Conservation (phyloP, 2,329 filamentous ascomycete species). For the Curvularia sp. region DNA sequence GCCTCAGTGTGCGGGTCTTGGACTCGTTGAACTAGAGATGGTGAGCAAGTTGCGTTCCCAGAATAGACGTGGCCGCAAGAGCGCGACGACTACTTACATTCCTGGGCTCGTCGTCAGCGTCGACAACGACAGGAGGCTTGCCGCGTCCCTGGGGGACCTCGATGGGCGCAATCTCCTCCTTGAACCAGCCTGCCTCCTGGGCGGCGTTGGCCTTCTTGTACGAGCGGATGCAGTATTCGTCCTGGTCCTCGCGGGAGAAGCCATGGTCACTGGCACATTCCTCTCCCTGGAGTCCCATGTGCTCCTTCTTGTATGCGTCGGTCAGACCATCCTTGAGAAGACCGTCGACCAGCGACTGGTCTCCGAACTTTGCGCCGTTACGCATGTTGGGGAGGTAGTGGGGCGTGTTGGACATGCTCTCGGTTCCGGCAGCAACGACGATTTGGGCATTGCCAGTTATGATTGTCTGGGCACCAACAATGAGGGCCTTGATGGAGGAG, state of each 20-base stretch:
- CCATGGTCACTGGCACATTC: slow-evolving; percentile 86
- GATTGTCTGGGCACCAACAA: slow-evolving; percentile 95
- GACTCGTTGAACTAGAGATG: slow-evolving; percentile 58
- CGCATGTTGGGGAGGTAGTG: slow-evolving; percentile 93
- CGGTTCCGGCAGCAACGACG: slow-evolving; percentile 90
- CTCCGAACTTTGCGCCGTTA: slow-evolving; percentile 89
- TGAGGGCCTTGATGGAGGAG: slow-evolving; percentile 91
- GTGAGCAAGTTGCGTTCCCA: slow-evolving; percentile 25
- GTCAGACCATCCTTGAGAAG: slow-evolving; percentile 94
- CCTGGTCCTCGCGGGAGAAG: slow-evolving; percentile 84
- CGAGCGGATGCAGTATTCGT: slow-evolving; percentile 92
- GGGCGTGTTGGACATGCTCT: slow-evolving; percentile 98
- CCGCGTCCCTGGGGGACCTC: slow-evolving; percentile 87
- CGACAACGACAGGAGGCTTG: slow-evolving; percentile 82
- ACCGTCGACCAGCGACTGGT: slow-evolving; percentile 87
- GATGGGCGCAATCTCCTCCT: slow-evolving; percentile 85
- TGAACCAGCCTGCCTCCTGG: slow-evolving; percentile 80
- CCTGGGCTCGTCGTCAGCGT: slow-evolving; percentile 93
- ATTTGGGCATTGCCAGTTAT: slow-evolving; percentile 93
- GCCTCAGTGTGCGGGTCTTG: slow-evolving; percentile 65
- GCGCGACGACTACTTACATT: slow-evolving; percentile 64
- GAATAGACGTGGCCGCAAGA: slow-evolving; percentile 17
- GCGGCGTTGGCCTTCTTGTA: slow-evolving; percentile 94
- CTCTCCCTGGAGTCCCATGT: slow-evolving; percentile 94
- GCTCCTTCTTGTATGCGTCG: slow-evolving; percentile 93